Conservation (phyloP, 768 basidiomycete genomes). For the Lentinula raphanica region DNA sequence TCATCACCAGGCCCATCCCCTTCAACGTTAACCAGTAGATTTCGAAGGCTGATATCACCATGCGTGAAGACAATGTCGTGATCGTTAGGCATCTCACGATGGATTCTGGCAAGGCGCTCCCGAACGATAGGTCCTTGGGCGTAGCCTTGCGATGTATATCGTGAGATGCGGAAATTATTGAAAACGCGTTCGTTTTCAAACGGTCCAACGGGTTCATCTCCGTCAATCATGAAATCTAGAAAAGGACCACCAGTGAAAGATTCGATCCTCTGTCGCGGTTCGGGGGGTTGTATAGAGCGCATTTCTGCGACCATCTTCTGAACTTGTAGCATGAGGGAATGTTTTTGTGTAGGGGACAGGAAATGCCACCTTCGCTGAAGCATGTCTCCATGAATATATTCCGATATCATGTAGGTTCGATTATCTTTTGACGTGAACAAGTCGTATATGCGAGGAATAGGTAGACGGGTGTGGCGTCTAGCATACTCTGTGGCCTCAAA, state of each 20-base stretch:
- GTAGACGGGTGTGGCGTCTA: not conserved
- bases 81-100: not conserved
- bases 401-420: not conserved
- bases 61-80: not conserved
- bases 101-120: not conserved
- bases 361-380: not conserved
- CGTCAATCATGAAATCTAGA: not conserved
- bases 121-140: not conserved
- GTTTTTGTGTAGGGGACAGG: not conserved
- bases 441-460: not conserved
- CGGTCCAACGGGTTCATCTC: not conserved
- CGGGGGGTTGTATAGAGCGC: not conserved
- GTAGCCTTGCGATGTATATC: not conserved
- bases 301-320: not conserved
- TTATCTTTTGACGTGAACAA: not conserved
- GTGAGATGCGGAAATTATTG: not conserved
- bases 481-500: not conserved
- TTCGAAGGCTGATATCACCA: not conserved
- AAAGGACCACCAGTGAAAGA: not conserved
- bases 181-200: not conserved
- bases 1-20: not conserved
- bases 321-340: not conserved
- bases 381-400: not conserved
- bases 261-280: not conserved
- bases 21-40: not conserved